Percentiles rank a stretch among this genome's conserved stretches.
These are phyloP conservation scores for Sugiyamaella sp. DNA, from an alignment of 1,139 yeast genomes.

Conservation along the genomic window DNA sequence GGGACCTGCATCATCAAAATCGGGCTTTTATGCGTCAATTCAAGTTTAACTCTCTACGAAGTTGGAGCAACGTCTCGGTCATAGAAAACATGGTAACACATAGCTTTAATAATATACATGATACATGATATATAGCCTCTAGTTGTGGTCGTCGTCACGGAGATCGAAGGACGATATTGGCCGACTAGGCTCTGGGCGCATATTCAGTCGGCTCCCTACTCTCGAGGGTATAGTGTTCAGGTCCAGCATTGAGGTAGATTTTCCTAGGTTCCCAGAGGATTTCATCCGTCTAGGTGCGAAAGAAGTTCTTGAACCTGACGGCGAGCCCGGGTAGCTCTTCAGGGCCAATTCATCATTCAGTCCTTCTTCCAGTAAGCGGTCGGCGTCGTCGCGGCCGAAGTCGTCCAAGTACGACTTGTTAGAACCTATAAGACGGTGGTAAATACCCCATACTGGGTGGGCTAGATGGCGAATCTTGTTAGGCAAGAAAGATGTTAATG, in stretches of 20 bases:
- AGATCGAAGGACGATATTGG: constrained; percentile 24
- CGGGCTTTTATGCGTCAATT: too few species aligned
- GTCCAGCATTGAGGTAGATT: constrained; percentile 38
- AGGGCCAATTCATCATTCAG: constrained; percentile 12
- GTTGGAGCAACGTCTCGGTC: too few species aligned
- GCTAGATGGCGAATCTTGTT: constrained; percentile 16
- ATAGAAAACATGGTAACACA: too few species aligned
- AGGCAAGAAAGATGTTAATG: constrained; percentile 11
- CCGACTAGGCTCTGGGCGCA: constrained; percentile 24
- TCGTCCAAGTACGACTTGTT: constrained; percentile 14
- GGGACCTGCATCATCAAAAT: too few species aligned
- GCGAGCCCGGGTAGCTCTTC: constrained; percentile 22
- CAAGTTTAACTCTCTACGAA: too few species aligned
- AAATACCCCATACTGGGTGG: constrained; percentile 11
- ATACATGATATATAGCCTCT: neutral
- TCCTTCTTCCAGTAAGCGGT: constrained; percentile 27
- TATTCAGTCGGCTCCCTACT: constrained; percentile 31
- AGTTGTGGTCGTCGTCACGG: constrained; percentile 6
- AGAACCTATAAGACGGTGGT: constrained; percentile 1
- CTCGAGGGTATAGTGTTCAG: constrained; percentile 30
- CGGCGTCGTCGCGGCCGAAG: constrained; percentile 10
- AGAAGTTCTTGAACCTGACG: constrained; percentile 22
- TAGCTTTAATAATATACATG: too few species aligned
- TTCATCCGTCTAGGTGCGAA: constrained; percentile 22
- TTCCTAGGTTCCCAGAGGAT: constrained; percentile 25